These are phyloP conservation scores for Coemansia sp. DNA, from an alignment of 192 early-diverging fungal genomes.

Conservation along the genomic window DNA sequence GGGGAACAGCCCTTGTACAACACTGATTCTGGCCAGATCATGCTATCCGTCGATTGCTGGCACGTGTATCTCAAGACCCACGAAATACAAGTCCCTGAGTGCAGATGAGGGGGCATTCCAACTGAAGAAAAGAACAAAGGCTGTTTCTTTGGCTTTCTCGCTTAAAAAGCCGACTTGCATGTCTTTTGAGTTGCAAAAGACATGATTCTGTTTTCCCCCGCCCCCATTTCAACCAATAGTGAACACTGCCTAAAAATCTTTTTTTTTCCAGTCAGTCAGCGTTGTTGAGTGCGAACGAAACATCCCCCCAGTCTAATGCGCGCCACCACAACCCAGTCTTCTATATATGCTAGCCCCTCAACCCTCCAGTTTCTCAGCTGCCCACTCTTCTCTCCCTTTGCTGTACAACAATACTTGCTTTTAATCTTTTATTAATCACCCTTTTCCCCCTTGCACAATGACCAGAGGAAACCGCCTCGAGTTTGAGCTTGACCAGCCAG, in stretches of 20 bases:
- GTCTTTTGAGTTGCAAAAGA: not conserved
- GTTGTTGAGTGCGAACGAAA: not conserved
- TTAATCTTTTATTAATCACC: not conserved
- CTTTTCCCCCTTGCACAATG: slow-evolving; percentile 21
- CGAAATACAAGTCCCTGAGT: not conserved
- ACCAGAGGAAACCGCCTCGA: slow-evolving; percentile 38
- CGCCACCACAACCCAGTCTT: not conserved
- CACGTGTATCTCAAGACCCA: not conserved
- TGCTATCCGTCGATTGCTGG: not conserved
- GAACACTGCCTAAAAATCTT: not conserved
- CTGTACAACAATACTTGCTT: not conserved
- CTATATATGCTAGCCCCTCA: not conserved
- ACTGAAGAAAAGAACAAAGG: not conserved
- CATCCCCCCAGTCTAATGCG: not conserved
- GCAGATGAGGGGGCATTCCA: not conserved
- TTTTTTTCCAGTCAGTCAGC: not conserved
- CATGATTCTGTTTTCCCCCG: not conserved
- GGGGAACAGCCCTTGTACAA: not conserved
- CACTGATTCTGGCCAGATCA: not conserved
- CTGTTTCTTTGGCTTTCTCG: not conserved
- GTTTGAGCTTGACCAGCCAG: slow-evolving; percentile 53
- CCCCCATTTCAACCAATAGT: not conserved
- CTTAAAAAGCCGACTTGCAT: not conserved
- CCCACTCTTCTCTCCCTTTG: not conserved
- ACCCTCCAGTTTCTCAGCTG: not conserved